Base-by-base conservation (phyloP, 192 early-diverging fungal species). In the Diversispora eburnea region DNA sequence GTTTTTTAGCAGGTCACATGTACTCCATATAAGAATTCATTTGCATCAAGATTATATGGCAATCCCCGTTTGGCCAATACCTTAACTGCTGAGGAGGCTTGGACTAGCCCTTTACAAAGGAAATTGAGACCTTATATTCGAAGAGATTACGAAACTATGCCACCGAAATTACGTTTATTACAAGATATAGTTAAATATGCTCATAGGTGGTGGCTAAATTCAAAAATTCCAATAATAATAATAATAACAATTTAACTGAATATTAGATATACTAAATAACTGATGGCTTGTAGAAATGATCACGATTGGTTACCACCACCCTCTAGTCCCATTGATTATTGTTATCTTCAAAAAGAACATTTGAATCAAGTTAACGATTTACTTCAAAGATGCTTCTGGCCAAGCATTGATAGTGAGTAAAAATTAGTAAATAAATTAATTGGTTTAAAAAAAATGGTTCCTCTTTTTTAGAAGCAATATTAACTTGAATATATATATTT, bases 61-160 rank as follows among this genome's bases (percentile, higher is more conserved):
- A 76, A 77, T 12, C 85, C 86, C 13, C 82, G 84, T 13, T 76
- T 83, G 46, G 72, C 78, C 43, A 76, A 74, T 69, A 90, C 89
- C 42, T 75, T 90, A 57, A 90, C 89, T 10, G 71, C 83, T 6
- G 78, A 78, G 7, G 82, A 84, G 13, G 56, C 89, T 5, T 82
- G 82, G 76, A 76, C 86, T 12, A 90, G 90, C 52, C 87, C 91
- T 3, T 93, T 89, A 77, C 92, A 91, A 42, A 86, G 89, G 17
- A 82, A 82, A 41, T 78, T 95, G n/a, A 85, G 85, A 47, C 91
- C 94, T n/a, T 94, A 84, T 80, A 95, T 96, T 60, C 90, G 90
- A 80, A 80, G 93, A 8, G 90, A 95, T 75, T 86, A 79, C 67
- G 81, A 84, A 46, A 84, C 77, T 10, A 68, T 76, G 43, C 83